Evolutionary conservation across 2,329 filamentous ascomycete species (phyloP).

Genomic region (Coniochaeta ligniaria): DNA sequence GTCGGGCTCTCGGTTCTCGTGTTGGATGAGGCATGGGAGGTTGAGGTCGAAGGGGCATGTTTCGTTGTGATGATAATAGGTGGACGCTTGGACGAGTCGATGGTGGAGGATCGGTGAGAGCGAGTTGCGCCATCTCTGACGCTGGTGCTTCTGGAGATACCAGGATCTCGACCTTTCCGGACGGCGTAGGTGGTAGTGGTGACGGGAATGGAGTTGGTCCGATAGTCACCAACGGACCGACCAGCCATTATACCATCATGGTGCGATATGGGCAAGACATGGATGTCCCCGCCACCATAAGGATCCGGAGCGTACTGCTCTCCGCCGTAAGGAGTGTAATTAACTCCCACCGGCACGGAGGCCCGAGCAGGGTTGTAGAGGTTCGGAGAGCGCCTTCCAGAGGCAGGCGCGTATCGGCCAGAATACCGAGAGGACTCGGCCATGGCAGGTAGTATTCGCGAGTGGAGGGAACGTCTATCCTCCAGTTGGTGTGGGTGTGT

Average conservation of each 20-base stretch:
- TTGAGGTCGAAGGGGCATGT: conserved; percentile 18
- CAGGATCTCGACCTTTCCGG: conserved; percentile 33
- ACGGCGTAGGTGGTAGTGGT: conserved; percentile 51
- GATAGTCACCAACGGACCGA: conserved; percentile 21
- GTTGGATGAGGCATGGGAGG: conserved; percentile 28
- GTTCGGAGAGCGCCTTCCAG: conserved; percentile 34
- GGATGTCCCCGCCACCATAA: conserved; percentile 45
- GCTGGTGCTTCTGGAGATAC: conserved; percentile 36
- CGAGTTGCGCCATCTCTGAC: conserved; percentile 35
- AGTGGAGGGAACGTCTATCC: neutral
- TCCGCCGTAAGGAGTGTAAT: conserved; percentile 37
- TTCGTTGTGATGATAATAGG: conserved; percentile 53
- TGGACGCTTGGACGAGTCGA: conserved; percentile 39
- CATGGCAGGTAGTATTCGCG: conserved; percentile 26
- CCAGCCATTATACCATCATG: conserved; percentile 15
- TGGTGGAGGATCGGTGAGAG: conserved; percentile 40
- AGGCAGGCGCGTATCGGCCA: conserved; percentile 31
- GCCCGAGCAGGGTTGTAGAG: conserved; percentile 42
- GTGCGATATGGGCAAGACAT: conserved; percentile 39
- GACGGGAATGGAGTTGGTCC: conserved; percentile 26
- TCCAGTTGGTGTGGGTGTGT: neutral
- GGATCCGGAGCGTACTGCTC: conserved; percentile 26
- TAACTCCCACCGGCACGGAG: conserved; percentile 44
- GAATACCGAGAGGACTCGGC: conserved; percentile 21
- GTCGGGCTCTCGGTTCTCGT: conserved; percentile 37